These are phyloP conservation scores for Rosa lucieae DNA, from an alignment of 306 rosid genomes.

Conservation along the genomic window DNA sequence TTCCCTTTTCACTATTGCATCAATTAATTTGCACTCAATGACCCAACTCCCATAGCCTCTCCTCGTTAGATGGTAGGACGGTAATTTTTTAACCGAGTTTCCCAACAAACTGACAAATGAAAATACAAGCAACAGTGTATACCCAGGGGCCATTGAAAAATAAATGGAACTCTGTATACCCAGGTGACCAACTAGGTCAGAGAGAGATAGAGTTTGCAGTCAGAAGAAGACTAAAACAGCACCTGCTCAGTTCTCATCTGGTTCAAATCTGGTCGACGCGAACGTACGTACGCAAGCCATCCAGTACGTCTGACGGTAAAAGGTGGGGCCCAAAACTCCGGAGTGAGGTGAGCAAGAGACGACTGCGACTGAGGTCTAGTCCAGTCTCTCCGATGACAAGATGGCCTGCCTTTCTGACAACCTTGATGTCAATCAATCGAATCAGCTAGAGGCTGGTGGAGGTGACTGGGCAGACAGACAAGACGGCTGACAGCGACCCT, in stretches of 20 bases:
- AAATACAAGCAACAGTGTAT: neutral
- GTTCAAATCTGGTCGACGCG: neutral
- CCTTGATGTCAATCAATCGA: conserved; percentile 30
- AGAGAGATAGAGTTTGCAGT: neutral
- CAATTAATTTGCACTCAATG: too few relatives aligned
- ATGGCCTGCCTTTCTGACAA: conserved; percentile 12
- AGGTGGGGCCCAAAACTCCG: neutral
- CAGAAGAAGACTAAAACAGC: neutral
- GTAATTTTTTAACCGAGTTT: neutral
- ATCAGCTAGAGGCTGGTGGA: neutral
- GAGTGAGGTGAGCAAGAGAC: neutral
- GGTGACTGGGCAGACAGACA: conserved; percentile 36
- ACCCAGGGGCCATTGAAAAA: neutral
- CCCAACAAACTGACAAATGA: neutral
- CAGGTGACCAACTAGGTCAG: neutral
- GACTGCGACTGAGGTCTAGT: conserved; percentile 32
- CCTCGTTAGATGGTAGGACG: too few relatives aligned
- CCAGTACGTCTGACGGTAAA: neutral
- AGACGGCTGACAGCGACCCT: conserved; percentile 44
- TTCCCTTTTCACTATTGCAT: neutral
- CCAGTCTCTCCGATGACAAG: conserved; percentile 31
- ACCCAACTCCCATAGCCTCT: too few relatives aligned
- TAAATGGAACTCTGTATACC: too few relatives aligned
- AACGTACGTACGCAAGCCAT: neutral
- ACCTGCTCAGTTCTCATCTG: neutral